Percentiles rank a stretch among this genome's conserved stretches.
Evolutionary conservation across 345 rosid species (phyloP).

Genomic region (Cardamine resedifolia): DNA sequence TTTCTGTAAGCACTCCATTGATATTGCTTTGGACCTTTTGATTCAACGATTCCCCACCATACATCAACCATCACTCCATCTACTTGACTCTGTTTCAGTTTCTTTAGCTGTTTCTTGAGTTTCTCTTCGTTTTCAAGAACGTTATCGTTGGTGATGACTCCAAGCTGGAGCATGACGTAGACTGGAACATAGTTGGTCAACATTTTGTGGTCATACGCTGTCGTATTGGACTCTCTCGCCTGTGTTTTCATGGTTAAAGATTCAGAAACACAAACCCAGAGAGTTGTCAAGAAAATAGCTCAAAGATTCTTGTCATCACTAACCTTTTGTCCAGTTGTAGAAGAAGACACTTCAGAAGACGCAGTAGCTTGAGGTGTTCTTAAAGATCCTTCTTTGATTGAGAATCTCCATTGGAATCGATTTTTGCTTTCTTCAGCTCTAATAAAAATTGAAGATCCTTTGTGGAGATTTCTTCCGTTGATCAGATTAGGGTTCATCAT

Average conservation of each 20-base stretch:
- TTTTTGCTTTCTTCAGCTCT: conserved; percentile 18
- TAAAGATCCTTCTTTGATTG: conserved; percentile 7
- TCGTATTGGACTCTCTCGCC: conserved; percentile 30
- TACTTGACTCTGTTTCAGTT: conserved; percentile 57
- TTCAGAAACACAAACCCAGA: not conserved
- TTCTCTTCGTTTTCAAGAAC: conserved; percentile 48
- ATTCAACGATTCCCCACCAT: conserved; percentile 82
- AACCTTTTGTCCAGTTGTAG: conserved; percentile 30
- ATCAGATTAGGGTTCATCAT: conserved; percentile 31
- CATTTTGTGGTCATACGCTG: conserved; percentile 41
- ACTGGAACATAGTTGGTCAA: conserved; percentile 66
- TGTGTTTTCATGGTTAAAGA: conserved; percentile 33
- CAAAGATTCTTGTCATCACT: conserved; percentile 1
- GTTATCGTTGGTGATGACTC: conserved; percentile 56
- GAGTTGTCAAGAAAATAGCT: not conserved
- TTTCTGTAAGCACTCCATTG: conserved; percentile 77
- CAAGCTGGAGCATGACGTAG: conserved; percentile 84
- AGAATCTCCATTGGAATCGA: conserved; percentile 25
- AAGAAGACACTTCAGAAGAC: not conserved
- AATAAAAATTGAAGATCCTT: conserved; percentile 1
- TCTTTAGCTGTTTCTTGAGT: conserved; percentile 55
- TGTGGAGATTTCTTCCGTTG: conserved; percentile 20
- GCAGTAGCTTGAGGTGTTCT: conserved; percentile 26
- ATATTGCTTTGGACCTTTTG: conserved; percentile 60
- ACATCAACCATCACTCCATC: conserved; percentile 84